Base-by-base conservation (phyloP, 2,329 filamentous ascomycete genomes). In the Nemania sp. region DNA sequence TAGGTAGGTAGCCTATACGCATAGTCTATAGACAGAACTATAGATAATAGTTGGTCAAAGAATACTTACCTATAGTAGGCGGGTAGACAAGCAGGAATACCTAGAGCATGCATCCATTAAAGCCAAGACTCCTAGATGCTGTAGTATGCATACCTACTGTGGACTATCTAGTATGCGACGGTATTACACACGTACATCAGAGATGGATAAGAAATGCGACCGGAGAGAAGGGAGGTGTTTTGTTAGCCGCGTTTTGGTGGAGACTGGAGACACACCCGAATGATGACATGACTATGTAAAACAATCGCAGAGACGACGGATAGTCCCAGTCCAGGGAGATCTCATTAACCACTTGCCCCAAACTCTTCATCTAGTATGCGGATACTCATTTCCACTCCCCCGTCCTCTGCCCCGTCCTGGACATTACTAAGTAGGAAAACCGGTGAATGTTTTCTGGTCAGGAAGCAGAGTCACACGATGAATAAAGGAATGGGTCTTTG, bases 241-340 rank as follows among this genome's bases (percentile, higher is more conserved):
- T 51, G 32, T 56, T 57, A n/a, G 54, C 61, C 57, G 57, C 60
- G 18, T 22, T 22, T 54, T n/a, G 24, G 64, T 62, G 64, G 65
- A 35, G 68, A 70, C 53, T 62, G 64, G 65, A 35, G 68, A 70
- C 53, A 26, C 52, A 2, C 57, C 27, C 24, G 47, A 56, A 55
- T 57, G 56, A 55, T 70, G 43, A 29, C 49, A 58, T 58, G 58
- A 35, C 32, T 35, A 35, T n/a, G 41, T 18, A 20, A 57, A 60
- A 55, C 45, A 63, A 32, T 24, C 38, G 15, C 38, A 15, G 38
- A 41, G 38, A 41, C 15, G 38, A 18, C 38, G n/a, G 45, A 47
- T 22, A 38, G 26, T 43, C 59, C 66, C 32, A 41, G 67, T 55
- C 35, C 56, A 47, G 45, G 52, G 47, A 62, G 51, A 8, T 24